Conservation (phyloP, 2,329 filamentous ascomycete species). For the Fusarium vanettenii region DNA sequence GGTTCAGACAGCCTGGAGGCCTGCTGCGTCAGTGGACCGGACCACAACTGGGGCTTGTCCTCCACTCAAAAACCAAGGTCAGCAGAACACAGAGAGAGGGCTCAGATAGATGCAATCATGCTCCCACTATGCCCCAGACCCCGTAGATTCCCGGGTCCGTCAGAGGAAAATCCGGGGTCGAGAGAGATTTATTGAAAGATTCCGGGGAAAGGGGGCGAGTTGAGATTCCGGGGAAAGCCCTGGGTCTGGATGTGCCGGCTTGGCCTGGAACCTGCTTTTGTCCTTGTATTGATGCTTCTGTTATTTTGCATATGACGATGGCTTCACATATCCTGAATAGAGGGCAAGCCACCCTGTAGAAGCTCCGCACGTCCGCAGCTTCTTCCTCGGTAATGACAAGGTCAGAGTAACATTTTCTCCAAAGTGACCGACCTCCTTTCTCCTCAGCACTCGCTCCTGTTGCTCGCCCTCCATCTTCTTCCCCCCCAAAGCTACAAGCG, state of each 20-base stretch:
- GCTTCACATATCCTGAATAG: conserved; percentile 1
- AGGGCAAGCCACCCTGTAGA: conserved; percentile 4
- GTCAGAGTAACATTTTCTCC: conserved; percentile 23
- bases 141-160: conserved; percentile 29
- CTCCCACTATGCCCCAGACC: conserved; percentile 25
- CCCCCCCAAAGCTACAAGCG: conserved; percentile 11
- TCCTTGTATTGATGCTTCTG: neutral
- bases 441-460: neutral
- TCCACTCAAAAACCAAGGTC: neutral
- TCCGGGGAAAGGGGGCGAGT: conserved; percentile 34
- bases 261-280: neutral
- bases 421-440: conserved; percentile 9
- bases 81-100: neutral
- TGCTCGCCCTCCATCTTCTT: conserved; percentile 2
- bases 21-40: conserved; percentile 4
- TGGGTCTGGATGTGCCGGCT: conserved; percentile 15
- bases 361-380: conserved; percentile 31
- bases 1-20: neutral
- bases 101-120: conserved; percentile 12
- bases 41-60: neutral
- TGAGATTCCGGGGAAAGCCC: conserved; percentile 40
- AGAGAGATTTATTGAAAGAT: conserved; percentile 19
- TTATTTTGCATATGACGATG: neutral
- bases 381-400: conserved; percentile 28
- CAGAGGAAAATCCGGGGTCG: conserved; percentile 15